Evolutionary conservation across 208 protist species (phyloP).

Genomic region (Leishmania aethiopica): DNA sequence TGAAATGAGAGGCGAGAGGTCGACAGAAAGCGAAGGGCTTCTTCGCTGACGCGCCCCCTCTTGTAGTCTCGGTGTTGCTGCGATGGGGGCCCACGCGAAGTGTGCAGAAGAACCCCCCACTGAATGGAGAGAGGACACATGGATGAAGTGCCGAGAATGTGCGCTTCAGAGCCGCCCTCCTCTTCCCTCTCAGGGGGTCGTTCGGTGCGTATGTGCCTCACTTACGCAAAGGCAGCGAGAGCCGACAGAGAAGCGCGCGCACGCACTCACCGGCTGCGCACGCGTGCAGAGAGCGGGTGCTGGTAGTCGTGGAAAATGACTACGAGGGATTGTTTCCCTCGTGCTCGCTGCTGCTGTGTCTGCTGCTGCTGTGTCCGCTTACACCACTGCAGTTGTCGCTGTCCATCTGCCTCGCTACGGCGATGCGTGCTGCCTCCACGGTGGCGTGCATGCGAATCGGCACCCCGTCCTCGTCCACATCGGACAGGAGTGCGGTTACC

Average conservation of each 20-base stretch:
- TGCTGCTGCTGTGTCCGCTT: background rate
- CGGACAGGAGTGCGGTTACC: background rate
- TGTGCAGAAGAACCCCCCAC: too few relatives aligned
- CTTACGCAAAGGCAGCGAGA: background rate
- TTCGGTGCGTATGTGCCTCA: background rate
- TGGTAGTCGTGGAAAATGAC: background rate
- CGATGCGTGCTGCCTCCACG: constrained; percentile 1
- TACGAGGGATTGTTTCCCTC: background rate
- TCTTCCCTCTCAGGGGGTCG: too few relatives aligned
- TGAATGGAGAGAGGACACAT: too few relatives aligned
- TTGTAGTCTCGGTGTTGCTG: too few relatives aligned
- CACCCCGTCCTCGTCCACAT: constrained; percentile 18
- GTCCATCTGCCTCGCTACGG: background rate
- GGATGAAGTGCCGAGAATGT: too few relatives aligned
- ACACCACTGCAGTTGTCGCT: background rate
- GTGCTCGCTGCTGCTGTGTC: background rate
- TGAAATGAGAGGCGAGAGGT: too few relatives aligned
- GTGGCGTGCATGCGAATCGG: constrained; percentile 10
- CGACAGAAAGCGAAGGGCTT: too few relatives aligned
- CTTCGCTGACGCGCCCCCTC: too few relatives aligned
- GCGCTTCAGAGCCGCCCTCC: too few relatives aligned
- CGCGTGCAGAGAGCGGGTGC: background rate
- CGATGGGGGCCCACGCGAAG: too few relatives aligned
- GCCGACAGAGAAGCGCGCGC: background rate
- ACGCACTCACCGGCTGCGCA: background rate